Evolutionary conservation across 495 filamentous ascomycete genomes (phyloP), one percentile per base, ranked within the genome.

Genomic region (Lasiosphaeriaceae sp.): DNA sequence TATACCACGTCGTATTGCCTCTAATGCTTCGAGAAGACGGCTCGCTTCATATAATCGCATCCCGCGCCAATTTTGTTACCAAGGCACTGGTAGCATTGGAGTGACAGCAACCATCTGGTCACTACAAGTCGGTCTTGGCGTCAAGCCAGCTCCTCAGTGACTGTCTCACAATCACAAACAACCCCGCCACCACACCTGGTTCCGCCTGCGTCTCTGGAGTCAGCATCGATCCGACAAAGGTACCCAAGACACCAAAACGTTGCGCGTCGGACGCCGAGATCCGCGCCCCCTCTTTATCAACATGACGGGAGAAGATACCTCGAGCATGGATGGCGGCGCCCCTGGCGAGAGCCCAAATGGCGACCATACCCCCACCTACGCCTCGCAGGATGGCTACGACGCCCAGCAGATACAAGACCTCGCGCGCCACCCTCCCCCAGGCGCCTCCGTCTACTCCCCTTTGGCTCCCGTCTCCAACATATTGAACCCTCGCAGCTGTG

Each of bases 401-500:
- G 87, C 85, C 78, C 88, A 90, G 62, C 85, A 82, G 45, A 78
- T 81, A 41, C 74, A 76, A 12, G 82, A 83, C 41, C 86, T 80
- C 52, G 72, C 79, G 65, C 90, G 70, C 74, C 77, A 83, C 4
- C 87, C 86, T 54, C 84, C 88, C 1, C 89, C 88, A 5, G 86
- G 81, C 84, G 64, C 74, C 19, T 75, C 76, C 24, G 75, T 75
- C 8, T 76, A 77, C 46, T 68, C 74, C 9, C 77, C 77, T 20
- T 70, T 66, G 11, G 70, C 71, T 39, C 63, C 66, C 1, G 68
- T 72, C 19, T 70, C 73, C 3, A 62, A 63, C 14, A 66, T 66
- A 21, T 63, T 86, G 11, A 87, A 85, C 62, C 80, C 86, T 9
- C 80, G 90, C 54, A 92, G 88, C 59, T 96, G 91, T 70, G 83